Evolutionary conservation across 176 grass and related monocot genomes (phyloP).

Genomic region (Cenchrus americanus): DNA sequence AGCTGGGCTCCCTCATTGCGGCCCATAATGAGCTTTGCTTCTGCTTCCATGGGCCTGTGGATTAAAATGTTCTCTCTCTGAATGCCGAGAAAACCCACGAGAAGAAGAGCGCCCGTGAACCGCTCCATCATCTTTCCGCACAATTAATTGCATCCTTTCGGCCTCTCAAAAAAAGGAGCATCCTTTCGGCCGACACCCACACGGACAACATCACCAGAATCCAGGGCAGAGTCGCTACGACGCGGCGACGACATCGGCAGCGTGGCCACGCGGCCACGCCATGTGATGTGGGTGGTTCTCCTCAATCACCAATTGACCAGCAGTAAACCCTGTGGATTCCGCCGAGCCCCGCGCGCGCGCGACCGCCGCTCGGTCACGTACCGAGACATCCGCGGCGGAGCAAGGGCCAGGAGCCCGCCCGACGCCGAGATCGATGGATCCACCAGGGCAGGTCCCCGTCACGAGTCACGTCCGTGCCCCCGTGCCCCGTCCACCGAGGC

Average conservation of each 20-base stretch:
- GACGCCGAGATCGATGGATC: not conserved
- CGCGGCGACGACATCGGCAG: too few species aligned
- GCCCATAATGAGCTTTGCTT: not conserved
- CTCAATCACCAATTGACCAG: too few species aligned
- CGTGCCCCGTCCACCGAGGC: not conserved
- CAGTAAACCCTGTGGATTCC: too few species aligned
- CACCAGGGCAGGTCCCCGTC: not conserved
- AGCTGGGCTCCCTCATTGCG: too few species aligned
- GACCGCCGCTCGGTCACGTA: not conserved
- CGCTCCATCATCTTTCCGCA: not conserved
- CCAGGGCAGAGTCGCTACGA: too few species aligned
- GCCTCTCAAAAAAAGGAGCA: too few species aligned
- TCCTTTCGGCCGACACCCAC: conserved; percentile 4
- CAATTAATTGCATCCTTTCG: too few species aligned
- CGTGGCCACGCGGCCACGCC: too few species aligned
- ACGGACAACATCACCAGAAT: not conserved
- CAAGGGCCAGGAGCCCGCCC: not conserved
- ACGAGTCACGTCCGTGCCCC: conserved; percentile 24
- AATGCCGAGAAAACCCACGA: not conserved
- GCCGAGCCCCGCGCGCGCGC: not conserved
- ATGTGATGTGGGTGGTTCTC: too few species aligned
- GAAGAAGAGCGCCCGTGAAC: not conserved
- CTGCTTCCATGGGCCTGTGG: not conserved
- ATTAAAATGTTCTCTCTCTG: not conserved
- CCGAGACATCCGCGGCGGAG: not conserved